Evolutionary conservation across 2,329 filamentous ascomycete species (phyloP).

Genomic region (Tolypocladium guangdongense): DNA sequence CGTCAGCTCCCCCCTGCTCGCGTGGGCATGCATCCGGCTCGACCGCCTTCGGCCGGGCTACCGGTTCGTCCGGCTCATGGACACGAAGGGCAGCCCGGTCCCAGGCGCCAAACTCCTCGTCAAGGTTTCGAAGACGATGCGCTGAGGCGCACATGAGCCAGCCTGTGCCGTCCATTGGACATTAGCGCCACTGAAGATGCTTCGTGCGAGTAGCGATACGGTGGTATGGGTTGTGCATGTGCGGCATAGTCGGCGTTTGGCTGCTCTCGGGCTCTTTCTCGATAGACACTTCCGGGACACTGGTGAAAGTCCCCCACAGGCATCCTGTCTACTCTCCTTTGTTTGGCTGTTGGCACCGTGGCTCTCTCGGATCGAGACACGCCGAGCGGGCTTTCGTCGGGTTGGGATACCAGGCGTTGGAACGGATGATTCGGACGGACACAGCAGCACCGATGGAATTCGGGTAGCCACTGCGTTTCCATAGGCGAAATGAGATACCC

Average conservation of each 20-base stretch:
- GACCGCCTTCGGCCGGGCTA: constrained; percentile 46
- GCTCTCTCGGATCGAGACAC: neutral
- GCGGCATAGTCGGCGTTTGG: neutral
- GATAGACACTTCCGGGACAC: neutral
- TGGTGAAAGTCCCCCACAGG: neutral
- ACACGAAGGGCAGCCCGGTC: constrained; percentile 32
- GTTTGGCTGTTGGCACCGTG: too few relatives aligned
- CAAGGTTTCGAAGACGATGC: constrained; percentile 36
- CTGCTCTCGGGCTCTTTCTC: neutral
- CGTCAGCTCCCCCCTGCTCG: constrained; percentile 28
- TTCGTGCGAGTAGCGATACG: neutral
- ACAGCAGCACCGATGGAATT: neutral
- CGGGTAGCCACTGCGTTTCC: neutral
- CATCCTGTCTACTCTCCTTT: neutral
- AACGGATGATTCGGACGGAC: neutral
- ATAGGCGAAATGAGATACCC: neutral
- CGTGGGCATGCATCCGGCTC: constrained; percentile 49
- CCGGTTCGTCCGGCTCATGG: constrained; percentile 40
- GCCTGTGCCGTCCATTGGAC: neutral
- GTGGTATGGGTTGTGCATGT: neutral
- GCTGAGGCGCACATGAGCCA: constrained; percentile 7
- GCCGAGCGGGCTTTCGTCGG: neutral
- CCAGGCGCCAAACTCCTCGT: constrained; percentile 39
- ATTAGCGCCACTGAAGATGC: neutral
- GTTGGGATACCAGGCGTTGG: neutral